Evolutionary conservation across 148 eudicot species (phyloP).

Genomic region (Heliosperma pusillum): DNA sequence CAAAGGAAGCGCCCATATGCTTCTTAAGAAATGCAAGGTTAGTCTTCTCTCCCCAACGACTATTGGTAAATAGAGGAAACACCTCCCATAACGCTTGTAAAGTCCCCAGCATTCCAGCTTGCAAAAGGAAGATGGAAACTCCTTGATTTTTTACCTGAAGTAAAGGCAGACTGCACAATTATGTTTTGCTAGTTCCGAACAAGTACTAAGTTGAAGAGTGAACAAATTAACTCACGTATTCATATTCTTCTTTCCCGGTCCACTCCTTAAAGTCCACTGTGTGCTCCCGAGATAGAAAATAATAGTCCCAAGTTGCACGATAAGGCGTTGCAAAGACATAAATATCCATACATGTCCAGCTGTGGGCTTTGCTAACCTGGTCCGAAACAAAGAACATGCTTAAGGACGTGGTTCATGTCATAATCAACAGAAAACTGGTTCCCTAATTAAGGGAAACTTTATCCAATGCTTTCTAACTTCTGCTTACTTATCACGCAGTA

Average conservation of each 20-base stretch:
- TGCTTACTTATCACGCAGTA: no score
- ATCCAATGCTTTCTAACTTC: not conserved
- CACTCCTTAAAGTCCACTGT: slow-evolving; percentile 77
- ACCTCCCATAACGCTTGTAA: slow-evolving; percentile 83
- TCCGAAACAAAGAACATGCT: slow-evolving; percentile 17
- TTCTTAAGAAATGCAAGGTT: slow-evolving; percentile 76
- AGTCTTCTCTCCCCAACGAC: slow-evolving; percentile 86
- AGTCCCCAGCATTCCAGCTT: slow-evolving; percentile 95
- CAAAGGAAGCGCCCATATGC: slow-evolving; percentile 86
- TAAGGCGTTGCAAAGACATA: slow-evolving; percentile 94
- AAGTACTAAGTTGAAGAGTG: slow-evolving; percentile 5
- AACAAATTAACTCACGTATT: slow-evolving; percentile 63
- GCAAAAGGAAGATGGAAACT: slow-evolving; percentile 86
- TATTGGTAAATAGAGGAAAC: slow-evolving; percentile 80
- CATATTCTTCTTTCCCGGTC: slow-evolving; percentile 79
- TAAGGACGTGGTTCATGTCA: not conserved
- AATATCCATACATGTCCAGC: slow-evolving; percentile 96
- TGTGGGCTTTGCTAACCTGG: slow-evolving; percentile 80
- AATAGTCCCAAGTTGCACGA: slow-evolving; percentile 96
- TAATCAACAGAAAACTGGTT: not conserved
- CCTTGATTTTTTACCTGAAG: slow-evolving; percentile 82
- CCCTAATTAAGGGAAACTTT: not conserved
- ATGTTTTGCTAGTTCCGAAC: not conserved
- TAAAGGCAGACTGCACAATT: not conserved
- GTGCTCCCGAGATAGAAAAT: slow-evolving; percentile 72